Conservation (phyloP, 345 rosid genomes). For the rapeseed (Brassica napus) region DNA sequence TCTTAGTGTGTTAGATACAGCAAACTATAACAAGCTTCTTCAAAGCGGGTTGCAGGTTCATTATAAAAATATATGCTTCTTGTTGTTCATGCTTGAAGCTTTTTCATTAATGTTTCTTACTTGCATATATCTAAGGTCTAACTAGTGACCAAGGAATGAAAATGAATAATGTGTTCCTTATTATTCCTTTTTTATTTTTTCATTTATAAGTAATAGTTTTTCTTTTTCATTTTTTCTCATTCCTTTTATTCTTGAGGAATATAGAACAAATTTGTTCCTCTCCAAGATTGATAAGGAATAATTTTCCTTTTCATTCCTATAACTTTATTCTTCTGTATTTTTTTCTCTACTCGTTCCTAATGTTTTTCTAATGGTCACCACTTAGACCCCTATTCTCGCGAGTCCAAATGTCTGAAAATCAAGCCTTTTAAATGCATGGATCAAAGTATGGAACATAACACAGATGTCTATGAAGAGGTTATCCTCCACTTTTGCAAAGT, state of each 20-base stretch:
- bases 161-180: too few relatives aligned
- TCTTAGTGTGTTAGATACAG: slow-evolving; percentile 69
- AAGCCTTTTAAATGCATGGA: slow-evolving; percentile 90
- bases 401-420: slow-evolving; percentile 96
- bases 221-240: too few relatives aligned
- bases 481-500: slow-evolving; percentile 74
- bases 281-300: too few relatives aligned
- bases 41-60: slow-evolving; percentile 86
- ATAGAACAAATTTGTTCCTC: too few relatives aligned
- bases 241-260: too few relatives aligned
- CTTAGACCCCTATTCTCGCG: slow-evolving; percentile 75
- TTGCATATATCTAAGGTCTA: too few relatives aligned
- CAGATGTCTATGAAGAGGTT: slow-evolving; percentile 84
- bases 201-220: too few relatives aligned
- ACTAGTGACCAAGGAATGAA: too few relatives aligned
- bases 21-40: slow-evolving; percentile 89
- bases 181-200: too few relatives aligned
- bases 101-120: not conserved
- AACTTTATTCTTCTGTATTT: too few relatives aligned
- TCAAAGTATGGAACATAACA: slow-evolving; percentile 73
- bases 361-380: slow-evolving; percentile 13
- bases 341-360: too few relatives aligned
- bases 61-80: not conserved
- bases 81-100: slow-evolving; percentile 3
- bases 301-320: too few relatives aligned